Percentiles rank a stretch among this genome's conserved stretches.
Conservation (phyloP, 306 rosid species). For the Glycine latifolia region DNA sequence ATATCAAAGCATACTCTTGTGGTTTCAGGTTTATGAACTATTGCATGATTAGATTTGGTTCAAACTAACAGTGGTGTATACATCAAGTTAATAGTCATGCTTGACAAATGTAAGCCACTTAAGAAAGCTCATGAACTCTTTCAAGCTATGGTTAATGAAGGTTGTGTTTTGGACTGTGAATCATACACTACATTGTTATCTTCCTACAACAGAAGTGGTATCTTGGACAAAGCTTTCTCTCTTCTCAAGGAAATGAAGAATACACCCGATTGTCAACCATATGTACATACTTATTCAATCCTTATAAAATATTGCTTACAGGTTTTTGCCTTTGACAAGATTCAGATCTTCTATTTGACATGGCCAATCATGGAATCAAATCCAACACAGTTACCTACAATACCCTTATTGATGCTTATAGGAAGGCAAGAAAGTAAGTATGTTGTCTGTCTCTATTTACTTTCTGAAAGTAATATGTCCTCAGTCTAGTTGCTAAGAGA, state of each 20-base stretch:
- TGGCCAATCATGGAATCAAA: slow-evolving; percentile 72
- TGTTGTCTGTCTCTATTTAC: slow-evolving; percentile 32
- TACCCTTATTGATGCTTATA: slow-evolving; percentile 63
- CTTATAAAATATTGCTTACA: slow-evolving; percentile 88
- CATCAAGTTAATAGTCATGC: slow-evolving; percentile 88
- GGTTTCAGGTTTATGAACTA: slow-evolving; percentile 82
- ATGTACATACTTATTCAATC: slow-evolving; percentile 86
- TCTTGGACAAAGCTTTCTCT: slow-evolving; percentile 79
- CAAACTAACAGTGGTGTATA: slow-evolving; percentile 72
- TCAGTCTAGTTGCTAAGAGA: slow-evolving; percentile 51
- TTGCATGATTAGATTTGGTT: slow-evolving; percentile 91
- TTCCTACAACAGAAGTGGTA: no score
- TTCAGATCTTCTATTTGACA: slow-evolving; percentile 77
- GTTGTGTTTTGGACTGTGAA: slow-evolving; percentile 71
- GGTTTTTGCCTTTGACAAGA: slow-evolving; percentile 75
- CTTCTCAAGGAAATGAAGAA: slow-evolving; percentile 82
- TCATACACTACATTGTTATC: slow-evolving; percentile 79
- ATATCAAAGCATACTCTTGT: slow-evolving; percentile 22
- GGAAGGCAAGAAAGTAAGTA: slow-evolving; percentile 73
- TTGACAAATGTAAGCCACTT: slow-evolving; percentile 94
- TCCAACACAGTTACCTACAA: slow-evolving; percentile 89
- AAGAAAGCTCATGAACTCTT: slow-evolving; percentile 81
- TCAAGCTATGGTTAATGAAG: slow-evolving; percentile 86
- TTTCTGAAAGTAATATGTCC: slow-evolving; percentile 22
- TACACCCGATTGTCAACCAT: slow-evolving; percentile 78